Conservation (phyloP, 768 basidiomycete species). For the Tylopilus subfusipes region DNA sequence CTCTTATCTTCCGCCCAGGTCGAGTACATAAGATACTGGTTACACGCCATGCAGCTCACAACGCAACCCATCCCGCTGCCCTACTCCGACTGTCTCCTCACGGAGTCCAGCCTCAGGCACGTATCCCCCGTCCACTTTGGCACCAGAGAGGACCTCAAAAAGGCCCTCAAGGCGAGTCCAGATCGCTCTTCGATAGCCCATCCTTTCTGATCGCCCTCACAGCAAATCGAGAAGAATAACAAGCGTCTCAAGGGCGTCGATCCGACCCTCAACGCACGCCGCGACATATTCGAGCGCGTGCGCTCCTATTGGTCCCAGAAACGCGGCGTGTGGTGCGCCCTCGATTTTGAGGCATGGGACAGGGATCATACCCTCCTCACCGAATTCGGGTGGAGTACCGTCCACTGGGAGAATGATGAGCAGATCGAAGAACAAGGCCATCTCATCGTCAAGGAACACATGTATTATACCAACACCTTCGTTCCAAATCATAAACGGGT, state of each 20-base stretch:
- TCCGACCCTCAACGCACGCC: slow-evolving; percentile 50
- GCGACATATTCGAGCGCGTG: slow-evolving; percentile 64
- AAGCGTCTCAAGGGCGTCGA: slow-evolving; percentile 68
- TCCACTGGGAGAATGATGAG: slow-evolving; percentile 53
- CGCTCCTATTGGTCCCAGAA: slow-evolving; percentile 61
- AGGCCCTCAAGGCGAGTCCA: slow-evolving; percentile 52
- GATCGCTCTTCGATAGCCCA: not conserved
- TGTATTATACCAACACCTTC: slow-evolving; percentile 56
- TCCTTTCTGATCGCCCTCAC: not conserved
- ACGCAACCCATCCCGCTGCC: slow-evolving; percentile 65
- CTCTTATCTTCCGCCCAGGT: slow-evolving; percentile 81
- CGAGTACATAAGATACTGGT: slow-evolving; percentile 83
- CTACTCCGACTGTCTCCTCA: slow-evolving; percentile 72
- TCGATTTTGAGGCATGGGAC: slow-evolving; percentile 88
- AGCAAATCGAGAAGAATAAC: slow-evolving; percentile 81
- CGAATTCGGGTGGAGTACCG: slow-evolving; percentile 75
- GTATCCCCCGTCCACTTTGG: slow-evolving; percentile 57
- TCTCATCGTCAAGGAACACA: slow-evolving; percentile 61
- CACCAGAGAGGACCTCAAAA: slow-evolving; percentile 52
- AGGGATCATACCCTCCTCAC: slow-evolving; percentile 66
- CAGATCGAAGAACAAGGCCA: slow-evolving; percentile 53
- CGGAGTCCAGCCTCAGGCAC: slow-evolving; percentile 50
- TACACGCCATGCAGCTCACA: slow-evolving; percentile 70
- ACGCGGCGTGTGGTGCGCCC: slow-evolving; percentile 67
- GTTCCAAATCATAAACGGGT: slow-evolving; percentile 64